Conservation (phyloP, 2,329 filamentous ascomycete species). For the Aspergillus luchuensis region DNA sequence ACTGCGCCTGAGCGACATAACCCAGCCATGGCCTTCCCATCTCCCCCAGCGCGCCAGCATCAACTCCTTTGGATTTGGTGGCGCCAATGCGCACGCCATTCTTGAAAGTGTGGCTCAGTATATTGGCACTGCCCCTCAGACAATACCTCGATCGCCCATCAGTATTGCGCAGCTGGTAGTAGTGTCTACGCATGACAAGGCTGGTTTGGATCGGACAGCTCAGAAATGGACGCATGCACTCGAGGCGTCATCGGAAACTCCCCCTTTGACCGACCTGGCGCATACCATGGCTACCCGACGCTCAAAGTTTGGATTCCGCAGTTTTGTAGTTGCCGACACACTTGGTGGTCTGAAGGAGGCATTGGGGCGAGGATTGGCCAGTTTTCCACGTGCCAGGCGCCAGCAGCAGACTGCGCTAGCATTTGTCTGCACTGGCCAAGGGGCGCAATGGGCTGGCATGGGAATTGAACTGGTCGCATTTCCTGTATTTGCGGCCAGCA, state of each 20-base stretch:
- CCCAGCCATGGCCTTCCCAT: constrained; percentile 25
- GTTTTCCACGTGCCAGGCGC: constrained; percentile 17
- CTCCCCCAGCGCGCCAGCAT: constrained; percentile 24
- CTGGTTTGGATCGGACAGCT: constrained; percentile 21
- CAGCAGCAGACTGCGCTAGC: constrained; percentile 19
- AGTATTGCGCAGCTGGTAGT: background rate
- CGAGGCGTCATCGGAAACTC: constrained; percentile 9
- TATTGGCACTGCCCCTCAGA: background rate
- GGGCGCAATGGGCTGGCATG: constrained; percentile 48
- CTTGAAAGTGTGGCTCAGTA: constrained; percentile 23
- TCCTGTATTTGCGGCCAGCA: constrained; percentile 17
- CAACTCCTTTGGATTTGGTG: constrained; percentile 35
- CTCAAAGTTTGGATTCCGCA: constrained; percentile 23
- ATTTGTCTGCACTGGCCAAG: constrained; percentile 48
- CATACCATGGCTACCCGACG: constrained; percentile 24
- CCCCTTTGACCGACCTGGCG: background rate
- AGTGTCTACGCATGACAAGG: background rate
- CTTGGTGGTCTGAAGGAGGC: constrained; percentile 5
- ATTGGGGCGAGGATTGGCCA: background rate
- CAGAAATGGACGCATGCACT: constrained; percentile 18
- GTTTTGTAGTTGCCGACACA: constrained; percentile 20
- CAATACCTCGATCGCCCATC: background rate
- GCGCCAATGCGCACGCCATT: constrained; percentile 30
- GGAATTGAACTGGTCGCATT: constrained; percentile 39
- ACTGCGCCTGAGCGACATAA: constrained; percentile 18